Evolutionary conservation across 2,329 filamentous ascomycete genomes (phyloP), one percentile per base, ranked within the genome.

Genomic region (Paracoccidioides brasiliensis): DNA sequence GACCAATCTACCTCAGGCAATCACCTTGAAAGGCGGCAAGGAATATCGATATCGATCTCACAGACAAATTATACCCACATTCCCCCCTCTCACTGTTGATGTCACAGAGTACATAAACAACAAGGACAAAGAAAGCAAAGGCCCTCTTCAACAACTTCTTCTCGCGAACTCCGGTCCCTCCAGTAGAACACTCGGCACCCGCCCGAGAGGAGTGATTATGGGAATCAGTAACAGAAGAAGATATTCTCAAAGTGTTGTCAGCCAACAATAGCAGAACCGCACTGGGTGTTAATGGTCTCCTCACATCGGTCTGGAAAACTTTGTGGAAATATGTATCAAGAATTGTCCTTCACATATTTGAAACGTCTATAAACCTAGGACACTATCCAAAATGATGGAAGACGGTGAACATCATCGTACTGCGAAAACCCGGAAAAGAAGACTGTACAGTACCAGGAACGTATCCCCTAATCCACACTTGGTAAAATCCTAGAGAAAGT

Each of bases 51-150:
- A 57, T 61, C 22, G 40, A 28, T 4, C 57, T 51, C 12, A 42
- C 41, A 52, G 60, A 62, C 35, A 10, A 10, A 53, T 33, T 59
- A 59, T 30, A 44, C 54, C 1, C 60, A 52, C 49, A 60, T 64
- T 28, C 61, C 60, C 28, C 44, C 52, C 42, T n/a, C 51, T 64
- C 3, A 54, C 54, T 33, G 55, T 62, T 0, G 58, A 55, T 0
- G 28, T 30, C 28, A 28, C 54, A 4, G 59, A 63, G 32, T 9
- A 63, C 10, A 53, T 53, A 6, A 40, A 59, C 10, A 64, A 65
- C 46, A 32, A 62, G 28, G 53, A 59, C 1, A 64, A 65, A 53
- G 59, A 64, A 65, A 53, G 59, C 58, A 6, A 44, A 59, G 30
- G 52, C 52, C 28, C 56, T 64, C 22, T 33, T 60, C 22, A 54